Evolutionary conservation across 352 stramenopile genomes (phyloP).

Genomic region (Phytophthora syringae): DNA sequence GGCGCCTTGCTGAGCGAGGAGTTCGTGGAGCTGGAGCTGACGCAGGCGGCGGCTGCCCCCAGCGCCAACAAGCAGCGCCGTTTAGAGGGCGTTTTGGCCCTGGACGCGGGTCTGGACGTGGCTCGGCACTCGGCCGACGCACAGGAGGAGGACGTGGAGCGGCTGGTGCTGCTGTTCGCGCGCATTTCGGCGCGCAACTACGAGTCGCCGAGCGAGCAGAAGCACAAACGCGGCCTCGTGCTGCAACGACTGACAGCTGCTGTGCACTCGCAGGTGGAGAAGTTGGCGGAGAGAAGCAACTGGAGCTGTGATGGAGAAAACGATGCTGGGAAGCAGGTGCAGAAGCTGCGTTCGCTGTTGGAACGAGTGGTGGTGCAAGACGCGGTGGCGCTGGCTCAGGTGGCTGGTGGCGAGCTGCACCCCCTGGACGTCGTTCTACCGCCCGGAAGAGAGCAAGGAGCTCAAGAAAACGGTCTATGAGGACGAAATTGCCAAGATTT

Average conservation of each 20-base stretch:
- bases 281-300: slow-evolving; percentile 22
- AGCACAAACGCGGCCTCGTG: slow-evolving; percentile 48
- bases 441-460: slow-evolving; percentile 39
- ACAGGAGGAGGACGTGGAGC: slow-evolving; percentile 22
- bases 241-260: slow-evolving; percentile 33
- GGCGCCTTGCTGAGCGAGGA: slow-evolving; percentile 55
- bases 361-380: slow-evolving; percentile 54
- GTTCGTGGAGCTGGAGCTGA: slow-evolving; percentile 58
- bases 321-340: slow-evolving; percentile 34
- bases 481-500: slow-evolving; percentile 58
- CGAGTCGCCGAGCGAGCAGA: slow-evolving; percentile 37
- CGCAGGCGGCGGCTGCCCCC: slow-evolving; percentile 26
- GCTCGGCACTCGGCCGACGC: not conserved
- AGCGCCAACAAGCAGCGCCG: slow-evolving; percentile 24
- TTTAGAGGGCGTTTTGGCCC: slow-evolving; percentile 45
- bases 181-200: slow-evolving; percentile 50
- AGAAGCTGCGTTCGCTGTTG: slow-evolving; percentile 48
- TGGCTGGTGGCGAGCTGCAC: slow-evolving; percentile 10
- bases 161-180: slow-evolving; percentile 40
- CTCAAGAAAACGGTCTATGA: slow-evolving; percentile 43
- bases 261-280: slow-evolving; percentile 26
- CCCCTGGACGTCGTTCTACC: slow-evolving; percentile 67
- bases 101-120: slow-evolving; percentile 35
- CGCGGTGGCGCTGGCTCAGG: slow-evolving; percentile 17
- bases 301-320: slow-evolving; percentile 41